Base-by-base conservation (phyloP, 371 early-diverging fungal species). In the Mortierella sp. region DNA sequence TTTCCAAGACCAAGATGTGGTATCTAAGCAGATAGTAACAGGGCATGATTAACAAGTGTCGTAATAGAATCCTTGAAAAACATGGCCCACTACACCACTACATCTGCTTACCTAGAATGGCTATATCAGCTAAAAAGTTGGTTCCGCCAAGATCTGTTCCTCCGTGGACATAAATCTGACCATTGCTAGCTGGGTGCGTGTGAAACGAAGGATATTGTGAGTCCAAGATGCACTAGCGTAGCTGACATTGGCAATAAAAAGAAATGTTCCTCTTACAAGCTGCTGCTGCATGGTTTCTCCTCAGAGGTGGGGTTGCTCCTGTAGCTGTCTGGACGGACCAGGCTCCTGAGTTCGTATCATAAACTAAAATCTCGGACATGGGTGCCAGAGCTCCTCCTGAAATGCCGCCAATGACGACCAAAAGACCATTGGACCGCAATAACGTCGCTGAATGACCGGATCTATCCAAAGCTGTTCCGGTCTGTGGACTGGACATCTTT, bases 311-410 rank as follows among this genome's bases (percentile, higher is more conserved):
- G 14, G 64, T 64, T 9, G 76, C 76, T 16, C 76, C 76, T 1
- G 68, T 67, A 22, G 76, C 76, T 17, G 60, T 64, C 49, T 74
- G 76, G 19, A 63, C 54, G 9, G 76, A 74, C 76, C 76, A 74
- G n/a, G 53, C 52, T 5, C 64, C 69, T 19, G 65, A 49, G 9
- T 44, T 31, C 8, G 69, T 74, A 41, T 74, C 69, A 57, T 60
- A 74, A 14, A 74, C 76, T 22, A 40, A 39, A 43, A 74, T 68
- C 16, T 74, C 76, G 21, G 60, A 60, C 76, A 74, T 64, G 25
- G 76, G 39, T 4, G 53, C 65, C 41, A 74, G 40, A 12, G 60
- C 53, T 17, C 69, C 76, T 27, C 31, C 49, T 1, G 64, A 63
- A 14, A 68, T 58, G n/a, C 76, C 76, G 17, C 76, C 76, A 49